A percentile compares a stretch with the other conserved stretches of the same genome.
phyloP scores from a whole-genome alignment of 441 rosid genomes.

The Euphorbia celastroides region DNA sequence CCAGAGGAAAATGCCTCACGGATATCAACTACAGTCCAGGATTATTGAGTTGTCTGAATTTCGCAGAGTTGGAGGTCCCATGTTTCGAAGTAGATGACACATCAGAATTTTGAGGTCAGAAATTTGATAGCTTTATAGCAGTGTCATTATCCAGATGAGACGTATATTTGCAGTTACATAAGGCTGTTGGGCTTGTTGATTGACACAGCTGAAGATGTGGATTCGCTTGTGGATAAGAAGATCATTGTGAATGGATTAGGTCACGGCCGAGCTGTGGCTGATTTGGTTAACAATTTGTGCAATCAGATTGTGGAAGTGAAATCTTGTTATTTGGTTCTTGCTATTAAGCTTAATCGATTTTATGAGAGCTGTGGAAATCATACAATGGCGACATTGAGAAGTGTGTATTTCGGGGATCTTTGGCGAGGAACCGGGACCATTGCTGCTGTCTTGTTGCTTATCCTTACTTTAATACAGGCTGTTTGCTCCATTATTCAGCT shows the following conservation, averaged over 20 bases:
- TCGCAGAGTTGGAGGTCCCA: slow-evolving; percentile 19
- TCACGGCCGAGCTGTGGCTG: not conserved
- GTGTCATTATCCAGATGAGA: slow-evolving; percentile 25
- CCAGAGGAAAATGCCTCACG: not conserved
- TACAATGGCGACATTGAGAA: slow-evolving; percentile 16
- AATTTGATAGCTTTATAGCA: slow-evolving; percentile 31
- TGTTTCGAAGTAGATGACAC: slow-evolving; percentile 16
- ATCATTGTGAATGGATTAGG: slow-evolving; percentile 15
- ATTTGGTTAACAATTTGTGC: slow-evolving; percentile 20
- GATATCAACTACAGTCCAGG: slow-evolving; percentile 7
- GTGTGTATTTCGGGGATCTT: slow-evolving; percentile 24
- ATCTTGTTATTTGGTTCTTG: slow-evolving; percentile 21
- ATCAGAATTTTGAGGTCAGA: slow-evolving; percentile 20
- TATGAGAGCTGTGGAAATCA: slow-evolving; percentile 15
- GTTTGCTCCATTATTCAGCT: slow-evolving; percentile 5
- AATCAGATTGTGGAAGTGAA: slow-evolving; percentile 25
- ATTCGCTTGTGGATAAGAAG: slow-evolving; percentile 20
- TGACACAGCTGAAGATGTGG: slow-evolving; percentile 22
- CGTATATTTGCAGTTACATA: slow-evolving; percentile 23
- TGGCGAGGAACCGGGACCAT: slow-evolving; percentile 31
- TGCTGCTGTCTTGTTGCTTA: slow-evolving; percentile 22
- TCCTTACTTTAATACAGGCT: slow-evolving; percentile 31
- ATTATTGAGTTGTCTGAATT: not conserved
- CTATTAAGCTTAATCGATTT: slow-evolving; percentile 3
- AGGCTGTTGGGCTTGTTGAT: slow-evolving; percentile 23